Conservation (phyloP, 176 grass and related monocot genomes). For the Musa beccarii region DNA sequence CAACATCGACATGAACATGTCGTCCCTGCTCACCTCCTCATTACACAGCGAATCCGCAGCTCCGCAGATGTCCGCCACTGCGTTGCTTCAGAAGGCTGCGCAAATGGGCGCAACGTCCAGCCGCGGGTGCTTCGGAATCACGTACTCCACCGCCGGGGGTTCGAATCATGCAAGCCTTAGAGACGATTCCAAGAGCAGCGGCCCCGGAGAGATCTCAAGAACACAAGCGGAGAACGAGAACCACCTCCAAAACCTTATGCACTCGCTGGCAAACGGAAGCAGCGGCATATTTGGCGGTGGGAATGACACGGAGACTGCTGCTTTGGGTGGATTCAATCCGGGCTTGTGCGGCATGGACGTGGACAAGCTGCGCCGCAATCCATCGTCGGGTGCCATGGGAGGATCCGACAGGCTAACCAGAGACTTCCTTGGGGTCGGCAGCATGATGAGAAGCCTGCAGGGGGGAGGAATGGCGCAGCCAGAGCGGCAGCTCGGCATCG, state of each 20-base stretch:
- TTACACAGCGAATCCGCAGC: background rate
- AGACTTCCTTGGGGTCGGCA: background rate
- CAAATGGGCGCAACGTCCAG: constrained; percentile 1
- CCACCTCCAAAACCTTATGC: constrained; percentile 3
- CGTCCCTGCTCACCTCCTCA: background rate
- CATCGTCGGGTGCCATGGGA: background rate
- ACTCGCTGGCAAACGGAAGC: background rate
- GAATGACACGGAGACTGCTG: too few relatives aligned
- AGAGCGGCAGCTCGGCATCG: background rate
- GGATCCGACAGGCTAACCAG: background rate
- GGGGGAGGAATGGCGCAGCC: background rate
- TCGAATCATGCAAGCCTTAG: background rate
- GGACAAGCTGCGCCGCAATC: background rate
- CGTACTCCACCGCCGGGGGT: background rate
- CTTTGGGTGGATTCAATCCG: too few relatives aligned
- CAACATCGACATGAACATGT: background rate
- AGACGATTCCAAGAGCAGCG: background rate
- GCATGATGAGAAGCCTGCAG: background rate
- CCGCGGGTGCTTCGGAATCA: background rate
- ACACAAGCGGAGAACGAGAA: background rate
- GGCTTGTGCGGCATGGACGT: background rate
- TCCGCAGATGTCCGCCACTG: constrained; percentile 11
- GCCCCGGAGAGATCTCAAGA: background rate
- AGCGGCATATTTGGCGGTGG: background rate
- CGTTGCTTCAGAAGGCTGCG: constrained; percentile 3